These are phyloP conservation scores for Linanthus parryae DNA, from an alignment of 148 eudicot genomes.

Conservation along the genomic window DNA sequence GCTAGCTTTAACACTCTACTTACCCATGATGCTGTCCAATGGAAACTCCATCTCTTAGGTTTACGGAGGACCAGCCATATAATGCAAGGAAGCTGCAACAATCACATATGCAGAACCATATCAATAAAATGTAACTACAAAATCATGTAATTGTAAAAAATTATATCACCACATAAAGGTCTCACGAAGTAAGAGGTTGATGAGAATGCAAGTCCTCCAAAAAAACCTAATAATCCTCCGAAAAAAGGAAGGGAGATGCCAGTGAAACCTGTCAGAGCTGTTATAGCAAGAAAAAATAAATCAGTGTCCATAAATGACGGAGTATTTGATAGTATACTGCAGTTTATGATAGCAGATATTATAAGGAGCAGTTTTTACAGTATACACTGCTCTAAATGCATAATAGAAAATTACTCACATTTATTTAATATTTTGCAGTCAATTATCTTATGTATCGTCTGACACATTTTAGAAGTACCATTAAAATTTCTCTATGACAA, in stretches of 20 bases:
- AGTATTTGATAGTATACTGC: too few relatives aligned
- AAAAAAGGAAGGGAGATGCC: constrained; percentile 12
- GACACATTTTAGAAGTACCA: too few relatives aligned
- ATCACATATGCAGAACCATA: too few relatives aligned
- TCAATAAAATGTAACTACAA: too few relatives aligned
- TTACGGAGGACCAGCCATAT: constrained; percentile 28
- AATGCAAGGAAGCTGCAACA: constrained; percentile 31
- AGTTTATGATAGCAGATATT: too few relatives aligned
- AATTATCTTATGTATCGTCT: too few relatives aligned
- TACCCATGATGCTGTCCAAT: constrained; percentile 36
- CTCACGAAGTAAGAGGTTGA: constrained; percentile 13
- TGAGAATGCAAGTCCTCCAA: constrained; percentile 10
- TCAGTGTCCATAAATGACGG: too few relatives aligned
- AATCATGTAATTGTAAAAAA: not conserved
- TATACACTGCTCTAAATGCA: too few relatives aligned
- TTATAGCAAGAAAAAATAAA: not conserved
- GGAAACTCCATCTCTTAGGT: constrained; percentile 31
- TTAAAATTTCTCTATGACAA: too few relatives aligned
- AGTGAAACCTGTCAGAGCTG: constrained; percentile 10
- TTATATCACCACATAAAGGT: not conserved
- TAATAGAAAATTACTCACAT: not conserved
- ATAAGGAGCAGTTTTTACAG: too few relatives aligned
- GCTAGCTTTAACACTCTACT: not conserved
- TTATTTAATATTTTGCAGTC: not conserved
- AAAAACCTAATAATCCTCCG: constrained; percentile 10